Conservation (phyloP, 768 basidiomycete species). For the Trametes maxima region DNA sequence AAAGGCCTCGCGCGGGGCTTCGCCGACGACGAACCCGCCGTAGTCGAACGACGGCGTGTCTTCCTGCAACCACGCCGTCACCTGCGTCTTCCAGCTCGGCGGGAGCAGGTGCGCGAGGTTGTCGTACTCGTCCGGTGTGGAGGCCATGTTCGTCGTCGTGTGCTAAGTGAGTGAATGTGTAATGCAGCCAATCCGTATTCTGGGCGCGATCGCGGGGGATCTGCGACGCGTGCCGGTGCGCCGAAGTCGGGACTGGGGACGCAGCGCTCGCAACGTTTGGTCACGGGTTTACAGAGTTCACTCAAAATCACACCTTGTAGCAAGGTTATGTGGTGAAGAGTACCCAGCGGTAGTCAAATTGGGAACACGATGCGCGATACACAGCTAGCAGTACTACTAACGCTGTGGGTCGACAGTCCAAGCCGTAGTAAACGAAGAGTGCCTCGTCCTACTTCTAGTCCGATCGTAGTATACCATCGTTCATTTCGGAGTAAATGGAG, state of each 20-base stretch:
- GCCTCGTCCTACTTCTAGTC: conserved; percentile 3
- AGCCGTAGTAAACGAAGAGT: background rate
- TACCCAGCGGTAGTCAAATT: background rate
- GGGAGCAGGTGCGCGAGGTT: conserved; percentile 75
- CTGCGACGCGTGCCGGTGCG: too few species aligned
- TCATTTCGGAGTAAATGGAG: background rate
- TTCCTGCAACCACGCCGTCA: conserved; percentile 84
- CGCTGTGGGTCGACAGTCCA: conserved; percentile 3
- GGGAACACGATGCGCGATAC: background rate
- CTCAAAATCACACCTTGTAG: too few species aligned
- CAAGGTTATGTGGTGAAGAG: too few species aligned
- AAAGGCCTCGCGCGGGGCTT: conserved; percentile 81
- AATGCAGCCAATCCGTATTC: background rate
- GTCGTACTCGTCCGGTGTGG: conserved; percentile 14
- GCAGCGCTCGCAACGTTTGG: too few species aligned
- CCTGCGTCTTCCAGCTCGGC: conserved; percentile 86
- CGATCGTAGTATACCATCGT: conserved; percentile 5
- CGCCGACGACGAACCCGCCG: conserved; percentile 95
- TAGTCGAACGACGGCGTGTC: conserved; percentile 97
- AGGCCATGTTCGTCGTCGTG: conserved; percentile 6
- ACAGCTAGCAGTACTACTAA: conserved; percentile 12
- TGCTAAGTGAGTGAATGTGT: background rate
- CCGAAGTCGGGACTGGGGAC: too few species aligned
- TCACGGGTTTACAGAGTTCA: too few species aligned
- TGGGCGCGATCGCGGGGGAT: too few species aligned